phyloP scores from a whole-genome alignment of 306 rosid genomes.

The Cicer pinnatifidum region DNA sequence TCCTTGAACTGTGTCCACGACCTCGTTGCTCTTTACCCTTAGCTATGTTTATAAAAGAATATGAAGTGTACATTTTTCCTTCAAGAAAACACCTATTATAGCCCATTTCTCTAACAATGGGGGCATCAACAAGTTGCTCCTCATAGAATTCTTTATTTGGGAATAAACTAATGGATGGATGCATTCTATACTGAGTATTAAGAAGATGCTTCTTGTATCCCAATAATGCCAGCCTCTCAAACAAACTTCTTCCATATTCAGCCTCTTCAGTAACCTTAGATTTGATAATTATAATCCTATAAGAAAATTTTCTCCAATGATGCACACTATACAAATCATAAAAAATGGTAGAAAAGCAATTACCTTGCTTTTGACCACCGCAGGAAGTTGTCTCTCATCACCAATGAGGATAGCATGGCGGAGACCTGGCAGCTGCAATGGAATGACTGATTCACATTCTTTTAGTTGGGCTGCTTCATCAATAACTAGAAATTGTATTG shows the following conservation, averaged over 20 bases:
- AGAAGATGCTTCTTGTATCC: conserved; percentile 51
- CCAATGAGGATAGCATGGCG: conserved; percentile 55
- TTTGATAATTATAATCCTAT: not conserved
- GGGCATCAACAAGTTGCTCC: conserved; percentile 44
- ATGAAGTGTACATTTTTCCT: conserved; percentile 45
- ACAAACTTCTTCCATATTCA: conserved; percentile 61
- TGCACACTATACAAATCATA: conserved; percentile 21
- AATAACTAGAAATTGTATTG: conserved; percentile 47
- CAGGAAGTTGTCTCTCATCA: conserved; percentile 71
- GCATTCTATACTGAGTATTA: conserved; percentile 58
- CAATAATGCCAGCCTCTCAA: conserved; percentile 50
- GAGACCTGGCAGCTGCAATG: conserved; percentile 60
- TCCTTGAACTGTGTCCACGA: conserved; percentile 44
- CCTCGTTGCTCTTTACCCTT: conserved; percentile 55
- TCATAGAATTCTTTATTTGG: conserved; percentile 54
- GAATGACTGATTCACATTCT: conserved; percentile 67
- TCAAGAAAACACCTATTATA: conserved; percentile 44
- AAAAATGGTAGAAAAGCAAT: not conserved
- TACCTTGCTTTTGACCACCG: conserved; percentile 68
- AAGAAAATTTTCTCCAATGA: not conserved
- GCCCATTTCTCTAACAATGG: conserved; percentile 35
- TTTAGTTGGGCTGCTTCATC: conserved; percentile 73
- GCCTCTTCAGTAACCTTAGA: conserved; percentile 47
- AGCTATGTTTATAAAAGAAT: conserved; percentile 49
- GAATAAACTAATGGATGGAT: conserved; percentile 57